Evolutionary conservation across 106 monocot genomes (phyloP), one percentile per base, ranked within the genome.

Genomic region (Acorus calamus): DNA sequence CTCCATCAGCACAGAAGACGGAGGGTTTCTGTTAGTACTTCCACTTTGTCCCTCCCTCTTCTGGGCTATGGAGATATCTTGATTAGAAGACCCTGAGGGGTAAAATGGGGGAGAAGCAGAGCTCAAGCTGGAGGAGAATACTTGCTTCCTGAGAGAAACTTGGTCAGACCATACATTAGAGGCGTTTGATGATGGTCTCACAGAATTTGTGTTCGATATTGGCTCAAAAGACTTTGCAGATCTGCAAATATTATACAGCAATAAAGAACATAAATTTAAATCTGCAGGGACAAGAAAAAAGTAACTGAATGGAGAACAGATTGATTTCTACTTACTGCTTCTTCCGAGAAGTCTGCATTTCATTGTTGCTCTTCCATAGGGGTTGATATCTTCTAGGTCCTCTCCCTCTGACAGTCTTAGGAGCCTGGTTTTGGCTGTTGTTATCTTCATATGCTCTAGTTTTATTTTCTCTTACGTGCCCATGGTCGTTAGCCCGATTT

Each of bases 61-160:
- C 72, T 79, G 64, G 71, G 57, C 49, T 12, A 69, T 55, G 50
- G 79, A 57, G 7, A 67, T 53, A 5, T 94, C 90, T 65, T 85
- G 87, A 64, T 71, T 79, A 62, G 86, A 74, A 75, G 88, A 77
- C 42, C 87, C 86, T 55, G 91, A 85, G 4, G 98, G 98, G 45
- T 99, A 99, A 81, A 92, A 99, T 55, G 98, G 98, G 53, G 92
- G 98, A 45, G 98, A 99, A 44, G 88, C 98, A 73, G 83, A 88
- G 65, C 71, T 99, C 64, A 99, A 81, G 13, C 73, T 92, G 50
- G 98, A 99, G 11, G 83, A 66, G 75, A 88, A 77, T 8, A 65
- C 70, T 55, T 86, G 77, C 49, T 85, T 99, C 59, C 66, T 70
- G 9, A 66, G 73, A 70, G 68, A 48, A 63, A 50, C 66, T 44